Evolutionary conservation across 2,329 filamentous ascomycete genomes (phyloP), one percentile per base, ranked within the genome.

Genomic region (Aspergillus brunneoviolaceus): DNA sequence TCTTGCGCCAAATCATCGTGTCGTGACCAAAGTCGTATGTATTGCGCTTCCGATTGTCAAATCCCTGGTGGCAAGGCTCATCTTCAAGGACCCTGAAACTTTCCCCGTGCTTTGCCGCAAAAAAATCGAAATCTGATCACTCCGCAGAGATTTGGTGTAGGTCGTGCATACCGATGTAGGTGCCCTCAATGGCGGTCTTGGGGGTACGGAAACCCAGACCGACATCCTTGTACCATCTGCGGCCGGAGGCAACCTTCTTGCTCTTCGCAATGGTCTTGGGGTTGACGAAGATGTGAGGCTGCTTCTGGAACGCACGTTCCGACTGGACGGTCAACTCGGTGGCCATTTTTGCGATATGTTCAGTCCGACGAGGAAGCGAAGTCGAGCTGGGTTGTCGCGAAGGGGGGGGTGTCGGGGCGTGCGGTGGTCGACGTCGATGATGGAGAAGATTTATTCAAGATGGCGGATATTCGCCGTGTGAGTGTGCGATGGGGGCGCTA

Each of bases 241-340:
- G 90, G 76, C 91, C 90, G 89, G 96, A 96, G 81, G 92, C 92
- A 75, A 89, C 89, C 81, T 89, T 82, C 76, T 82, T 89, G 82
- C 85, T 84, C 80, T 90, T 91, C 79, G 88, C 83, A 87, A 92
- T 92, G 81, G 85, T 84, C 90, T 99, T 99, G 80, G 89, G 86
- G 89, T 98, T 97, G 78, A 91, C 88, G 91, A 98, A 99, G 87
- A 99, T 96, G 85, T 99, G 95, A 82, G 95, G 95, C 88, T 99
- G 94, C 90, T 99, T 99, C 85, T 98, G 95, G 91, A 91, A 99
- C 87, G 95, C 95, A 86, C 95, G 94, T 90, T 99, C 95, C 81
- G 92, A 96, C 89, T 99, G 95, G 84, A 99, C 95, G 82, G 92
- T 96, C 85, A 97, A 87, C 87, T 96, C 92, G 87, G 92, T 96